Conservation (phyloP, 768 basidiomycete genomes). For the Boletus tomentosulus region DNA sequence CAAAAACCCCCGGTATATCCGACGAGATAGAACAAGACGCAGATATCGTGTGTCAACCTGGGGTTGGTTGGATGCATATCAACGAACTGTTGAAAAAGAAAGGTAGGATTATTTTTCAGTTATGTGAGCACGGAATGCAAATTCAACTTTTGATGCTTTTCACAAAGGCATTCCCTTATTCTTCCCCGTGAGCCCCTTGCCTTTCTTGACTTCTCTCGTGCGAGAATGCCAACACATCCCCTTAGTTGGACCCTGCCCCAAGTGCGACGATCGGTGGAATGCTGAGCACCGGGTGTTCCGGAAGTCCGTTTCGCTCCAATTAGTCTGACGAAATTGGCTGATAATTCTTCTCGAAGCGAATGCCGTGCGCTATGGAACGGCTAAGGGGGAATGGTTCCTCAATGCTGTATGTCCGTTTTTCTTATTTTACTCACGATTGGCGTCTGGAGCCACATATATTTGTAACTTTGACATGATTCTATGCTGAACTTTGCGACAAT, state of each 20-base stretch:
- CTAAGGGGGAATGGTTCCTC: constrained; percentile 87
- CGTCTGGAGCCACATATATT: not conserved
- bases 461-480: too few relatives aligned
- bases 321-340: constrained; percentile 13
- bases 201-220: not conserved
- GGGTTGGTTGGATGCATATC: constrained; percentile 65
- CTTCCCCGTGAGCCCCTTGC: constrained; percentile 57
- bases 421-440: not conserved
- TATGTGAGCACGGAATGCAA: not conserved
- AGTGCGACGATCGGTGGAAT: constrained; percentile 84
- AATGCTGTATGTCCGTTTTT: constrained; percentile 53
- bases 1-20: not conserved
- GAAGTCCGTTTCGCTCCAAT: constrained; percentile 46
- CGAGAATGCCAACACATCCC: not conserved
- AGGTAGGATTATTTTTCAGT: constrained; percentile 34
- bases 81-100: constrained; percentile 64
- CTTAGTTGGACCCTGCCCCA: constrained; percentile 70
- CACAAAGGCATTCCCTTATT: constrained; percentile 68
- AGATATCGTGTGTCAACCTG: constrained; percentile 73
- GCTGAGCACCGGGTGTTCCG: constrained; percentile 83
- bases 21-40: constrained; percentile 53
- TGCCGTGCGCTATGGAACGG: constrained; percentile 84
- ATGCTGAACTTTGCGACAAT: not conserved
- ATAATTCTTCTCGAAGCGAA: constrained; percentile 43
- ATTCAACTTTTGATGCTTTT: not conserved